Evolutionary conservation across 148 eudicot species (phyloP), one percentile per base, ranked within the genome.

Genomic region (Drosera capensis): DNA sequence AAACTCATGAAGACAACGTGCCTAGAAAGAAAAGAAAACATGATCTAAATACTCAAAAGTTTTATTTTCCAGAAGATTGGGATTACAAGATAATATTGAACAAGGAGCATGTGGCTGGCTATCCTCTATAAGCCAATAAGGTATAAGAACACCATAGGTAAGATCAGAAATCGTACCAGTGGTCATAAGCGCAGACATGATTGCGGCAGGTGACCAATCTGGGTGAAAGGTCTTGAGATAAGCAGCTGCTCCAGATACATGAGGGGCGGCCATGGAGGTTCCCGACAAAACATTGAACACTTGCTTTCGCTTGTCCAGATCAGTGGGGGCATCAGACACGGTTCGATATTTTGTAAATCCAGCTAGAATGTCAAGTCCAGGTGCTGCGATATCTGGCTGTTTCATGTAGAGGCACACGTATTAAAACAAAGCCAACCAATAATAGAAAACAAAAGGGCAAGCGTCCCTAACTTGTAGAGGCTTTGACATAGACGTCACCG

Each of bases 201-300:
- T 67, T 5, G 84, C 80, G 7, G 94, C 66, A 3, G 88, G 80
- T 17, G 84, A 79, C 94, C 81, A 79, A 8, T 41, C 29, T 0
- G 84, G 84, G 43, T 79, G 48, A 40, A 65, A 46, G 8, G 83
- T 62, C 37, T 82, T 82, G 14, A 82, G 56, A 23, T 70, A 75
- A 1, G 75, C 79, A 20, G 78, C 86, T 0, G 63, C 78, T 3
- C 73, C 86, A 3, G 73, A 20, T 16, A 63, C 83, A 44, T 82
- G 94, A 5, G 83, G 86, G 48, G 81, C 74, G 42, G 86, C 51
- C 94, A 82, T 82, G 5, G 94, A 82, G 5, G 94, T 82, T 1
- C 94, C 80, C 0, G 82, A 72, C 4, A 54, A 38, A 8, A 78
- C 60, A 46, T 59, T 57, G 42, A 19, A 75, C 6, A 48, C 43